These are phyloP conservation scores for Kazachstania psychrophila DNA, from an alignment of 805 yeast genomes.

Conservation along the genomic window DNA sequence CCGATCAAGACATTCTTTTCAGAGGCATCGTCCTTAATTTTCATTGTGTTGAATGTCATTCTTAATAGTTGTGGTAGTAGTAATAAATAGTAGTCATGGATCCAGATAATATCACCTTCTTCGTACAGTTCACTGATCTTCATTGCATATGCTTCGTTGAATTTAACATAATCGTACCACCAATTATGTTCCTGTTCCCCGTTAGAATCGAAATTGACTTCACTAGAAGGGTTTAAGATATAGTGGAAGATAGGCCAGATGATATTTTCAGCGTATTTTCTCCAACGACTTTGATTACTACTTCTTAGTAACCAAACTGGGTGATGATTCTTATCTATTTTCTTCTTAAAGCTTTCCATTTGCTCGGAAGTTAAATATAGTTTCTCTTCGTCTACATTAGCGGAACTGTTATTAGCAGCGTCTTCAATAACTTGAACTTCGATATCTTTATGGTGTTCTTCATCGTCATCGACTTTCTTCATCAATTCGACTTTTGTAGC, in stretches of 20 bases:
- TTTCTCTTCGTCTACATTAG: constrained; percentile 41
- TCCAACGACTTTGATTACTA: constrained; percentile 71
- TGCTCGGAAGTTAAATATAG: constrained; percentile 49
- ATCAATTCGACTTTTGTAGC: not conserved
- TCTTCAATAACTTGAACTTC: too few species aligned
- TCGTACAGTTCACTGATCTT: constrained; percentile 61
- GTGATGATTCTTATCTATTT: constrained; percentile 35
- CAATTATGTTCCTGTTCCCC: constrained; percentile 56
- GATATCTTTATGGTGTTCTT: too few species aligned
- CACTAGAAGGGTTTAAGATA: constrained; percentile 66
- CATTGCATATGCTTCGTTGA: constrained; percentile 84
- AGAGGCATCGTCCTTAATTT: not conserved
- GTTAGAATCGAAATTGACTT: constrained; percentile 33
- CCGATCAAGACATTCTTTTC: constrained; percentile 54
- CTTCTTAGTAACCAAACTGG: constrained; percentile 81
- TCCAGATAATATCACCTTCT: constrained; percentile 88
- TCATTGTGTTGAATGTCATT: constrained; percentile 40
- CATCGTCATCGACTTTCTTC: constrained; percentile 3
- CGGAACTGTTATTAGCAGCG: constrained; percentile 31
- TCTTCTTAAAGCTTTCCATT: constrained; percentile 32
- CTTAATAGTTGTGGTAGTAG: constrained; percentile 76
- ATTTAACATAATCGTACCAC: constrained; percentile 82
- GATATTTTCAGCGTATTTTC: constrained; percentile 79
- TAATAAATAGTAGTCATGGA: constrained; percentile 81
- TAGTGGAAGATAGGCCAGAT: constrained; percentile 95